phyloP scores from a whole-genome alignment of 768 basidiomycete genomes.

The Russula sp. region DNA sequence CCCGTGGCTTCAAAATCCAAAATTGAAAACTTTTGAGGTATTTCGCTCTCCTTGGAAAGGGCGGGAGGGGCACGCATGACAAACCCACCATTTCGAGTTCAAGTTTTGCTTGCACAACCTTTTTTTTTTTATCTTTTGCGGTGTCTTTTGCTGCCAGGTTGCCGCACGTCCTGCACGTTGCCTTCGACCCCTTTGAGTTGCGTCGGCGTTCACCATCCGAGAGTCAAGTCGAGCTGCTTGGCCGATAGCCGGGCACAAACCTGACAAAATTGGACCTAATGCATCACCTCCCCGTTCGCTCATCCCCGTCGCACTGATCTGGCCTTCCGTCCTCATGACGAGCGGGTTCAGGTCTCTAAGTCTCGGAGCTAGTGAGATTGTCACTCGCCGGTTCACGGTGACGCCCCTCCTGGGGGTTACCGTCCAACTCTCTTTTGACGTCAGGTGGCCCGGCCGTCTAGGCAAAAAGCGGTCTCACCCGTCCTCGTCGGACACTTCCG shows the following conservation, averaged over 20 bases:
- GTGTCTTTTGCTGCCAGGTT: conserved; percentile 1
- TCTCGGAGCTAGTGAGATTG: background rate
- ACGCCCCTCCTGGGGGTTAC: background rate
- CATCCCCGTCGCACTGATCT: conserved; percentile 2
- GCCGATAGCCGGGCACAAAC: conserved; percentile 4
- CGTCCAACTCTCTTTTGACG: conserved; percentile 9
- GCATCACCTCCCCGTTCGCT: background rate
- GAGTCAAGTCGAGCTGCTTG: background rate
- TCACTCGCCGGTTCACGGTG: background rate
- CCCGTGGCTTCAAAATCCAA: background rate
- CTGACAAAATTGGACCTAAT: conserved; percentile 11
- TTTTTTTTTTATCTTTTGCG: background rate
- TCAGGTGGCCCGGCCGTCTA: background rate
- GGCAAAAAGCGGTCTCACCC: background rate
- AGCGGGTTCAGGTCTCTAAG: background rate
- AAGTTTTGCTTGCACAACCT: background rate
- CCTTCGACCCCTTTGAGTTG: conserved; percentile 5
- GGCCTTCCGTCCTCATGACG: background rate
- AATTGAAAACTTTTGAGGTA: background rate
- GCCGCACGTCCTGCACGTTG: conserved; percentile 20
- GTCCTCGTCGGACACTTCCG: conserved; percentile 12
- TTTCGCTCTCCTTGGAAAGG: background rate
- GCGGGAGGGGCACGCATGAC: background rate
- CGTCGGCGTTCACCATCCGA: conserved; percentile 4
- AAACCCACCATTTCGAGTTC: background rate